These are phyloP conservation scores for Blastocystis sp. DNA, from an alignment of 352 stramenopile genomes.

Conservation along the genomic window DNA sequence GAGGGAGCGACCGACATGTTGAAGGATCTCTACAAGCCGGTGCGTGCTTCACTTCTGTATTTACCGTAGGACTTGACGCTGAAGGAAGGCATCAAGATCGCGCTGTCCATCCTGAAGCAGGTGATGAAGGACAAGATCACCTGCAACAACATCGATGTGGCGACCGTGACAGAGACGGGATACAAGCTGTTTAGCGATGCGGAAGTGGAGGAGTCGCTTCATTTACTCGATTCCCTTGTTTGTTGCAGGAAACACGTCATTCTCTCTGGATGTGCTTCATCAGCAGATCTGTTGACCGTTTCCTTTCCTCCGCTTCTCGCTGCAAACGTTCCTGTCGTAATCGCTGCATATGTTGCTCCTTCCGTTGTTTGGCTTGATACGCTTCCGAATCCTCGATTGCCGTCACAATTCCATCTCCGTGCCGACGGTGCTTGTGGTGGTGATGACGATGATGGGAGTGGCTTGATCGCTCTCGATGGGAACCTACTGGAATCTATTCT, in stretches of 20 bases:
- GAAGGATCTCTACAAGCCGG: constrained; percentile 89
- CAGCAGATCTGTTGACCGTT: constrained; percentile 23
- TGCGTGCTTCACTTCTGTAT: background rate
- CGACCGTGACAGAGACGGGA: constrained; percentile 87
- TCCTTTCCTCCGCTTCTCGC: constrained; percentile 40
- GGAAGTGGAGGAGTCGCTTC: constrained; percentile 80
- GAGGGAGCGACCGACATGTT: constrained; percentile 95
- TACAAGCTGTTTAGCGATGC: constrained; percentile 89
- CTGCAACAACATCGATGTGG: constrained; percentile 94
- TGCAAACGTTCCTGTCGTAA: constrained; percentile 39
- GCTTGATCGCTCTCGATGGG: background rate
- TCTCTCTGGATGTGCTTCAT: background rate
- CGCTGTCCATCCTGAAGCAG: constrained; percentile 92
- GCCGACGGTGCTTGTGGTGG: background rate
- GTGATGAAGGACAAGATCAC: constrained; percentile 99
- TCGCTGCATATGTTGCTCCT: constrained; percentile 2
- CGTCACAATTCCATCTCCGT: background rate
- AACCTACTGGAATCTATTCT: background rate
- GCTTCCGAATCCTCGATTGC: constrained; percentile 7
- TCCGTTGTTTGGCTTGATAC: background rate
- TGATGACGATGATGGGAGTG: constrained; percentile 17
- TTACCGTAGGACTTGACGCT: constrained; percentile 84
- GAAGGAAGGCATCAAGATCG: constrained; percentile 90
- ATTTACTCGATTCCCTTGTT: constrained; percentile 49
- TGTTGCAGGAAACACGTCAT: constrained; percentile 5